A percentile compares a stretch with the other conserved stretches of the same genome.
These are phyloP conservation scores for Trichophyton schoenleinii DNA, from an alignment of 2,329 filamentous ascomycete species.

Conservation along the genomic window DNA sequence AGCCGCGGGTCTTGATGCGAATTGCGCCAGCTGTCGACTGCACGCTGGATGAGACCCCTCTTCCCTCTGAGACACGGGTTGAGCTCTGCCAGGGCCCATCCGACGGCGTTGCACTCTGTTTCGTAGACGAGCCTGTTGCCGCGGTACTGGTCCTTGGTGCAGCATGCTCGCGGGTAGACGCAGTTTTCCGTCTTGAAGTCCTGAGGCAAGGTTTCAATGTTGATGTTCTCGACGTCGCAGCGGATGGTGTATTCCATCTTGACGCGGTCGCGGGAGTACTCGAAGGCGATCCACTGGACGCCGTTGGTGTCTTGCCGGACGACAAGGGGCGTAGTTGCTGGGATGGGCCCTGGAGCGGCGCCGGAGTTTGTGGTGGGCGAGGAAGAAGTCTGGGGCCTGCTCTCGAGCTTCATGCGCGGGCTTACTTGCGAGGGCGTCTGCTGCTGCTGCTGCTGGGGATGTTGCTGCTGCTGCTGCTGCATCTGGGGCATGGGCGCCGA, in stretches of 20 bases:
- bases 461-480: constrained; percentile 26
- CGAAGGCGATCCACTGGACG: constrained; percentile 97
- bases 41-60: constrained; percentile 87
- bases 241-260: constrained; percentile 99
- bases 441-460: constrained; percentile 29
- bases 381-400: constrained; percentile 25
- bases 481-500: constrained; percentile 28
- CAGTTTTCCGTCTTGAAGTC: constrained; percentile 99
- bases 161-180: constrained; percentile 91
- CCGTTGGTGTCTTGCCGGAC: constrained; percentile 92
- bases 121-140: constrained; percentile 94
- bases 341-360: constrained; percentile 88
- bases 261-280: constrained; percentile 90
- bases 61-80: constrained; percentile 87
- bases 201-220: constrained; percentile 66
- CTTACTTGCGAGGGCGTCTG: constrained; percentile 21
- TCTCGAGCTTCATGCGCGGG: neutral
- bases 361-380: constrained; percentile 61
- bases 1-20: constrained; percentile 93
- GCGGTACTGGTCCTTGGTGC: constrained; percentile 87
- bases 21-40: constrained; percentile 97
- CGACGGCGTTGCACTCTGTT: constrained; percentile 98
- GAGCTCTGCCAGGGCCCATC: constrained; percentile 91
- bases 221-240: constrained; percentile 93
- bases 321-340: constrained; percentile 86